These are phyloP conservation scores for Linderina pennispora DNA, from an alignment of 192 early-diverging fungal genomes.

Conservation along the genomic window DNA sequence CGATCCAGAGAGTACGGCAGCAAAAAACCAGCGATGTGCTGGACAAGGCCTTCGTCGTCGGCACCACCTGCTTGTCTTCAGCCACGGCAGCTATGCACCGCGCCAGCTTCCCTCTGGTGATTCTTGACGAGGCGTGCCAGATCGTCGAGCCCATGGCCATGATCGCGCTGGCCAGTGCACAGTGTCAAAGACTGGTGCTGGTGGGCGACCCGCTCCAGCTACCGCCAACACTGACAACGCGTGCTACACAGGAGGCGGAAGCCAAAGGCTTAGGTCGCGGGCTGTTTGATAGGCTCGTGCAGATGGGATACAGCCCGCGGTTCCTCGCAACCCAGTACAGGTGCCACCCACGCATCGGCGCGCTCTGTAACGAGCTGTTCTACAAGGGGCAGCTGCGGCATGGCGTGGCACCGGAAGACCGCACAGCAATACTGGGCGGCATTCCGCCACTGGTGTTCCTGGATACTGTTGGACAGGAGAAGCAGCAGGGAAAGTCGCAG, in stretches of 20 bases:
- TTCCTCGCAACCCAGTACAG: conserved; percentile 48
- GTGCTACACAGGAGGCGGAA: conserved; percentile 32
- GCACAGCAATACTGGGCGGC: conserved; percentile 18
- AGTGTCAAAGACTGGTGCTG: conserved; percentile 57
- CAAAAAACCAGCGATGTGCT: conserved; percentile 29
- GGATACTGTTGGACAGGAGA: conserved; percentile 34
- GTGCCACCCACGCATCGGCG: conserved; percentile 47
- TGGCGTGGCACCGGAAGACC: conserved; percentile 20
- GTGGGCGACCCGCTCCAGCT: conserved; percentile 89
- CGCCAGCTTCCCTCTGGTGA: conserved; percentile 55
- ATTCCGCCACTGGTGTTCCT: conserved; percentile 42
- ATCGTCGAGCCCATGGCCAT: conserved; percentile 85
- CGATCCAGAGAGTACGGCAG: conserved; percentile 40
- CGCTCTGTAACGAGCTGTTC: conserved; percentile 43
- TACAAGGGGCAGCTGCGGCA: conserved; percentile 29
- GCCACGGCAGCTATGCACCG: conserved; percentile 63
- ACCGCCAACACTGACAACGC: conserved; percentile 69
- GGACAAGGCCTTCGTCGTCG: conserved; percentile 49
- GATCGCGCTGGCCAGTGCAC: conserved; percentile 65
- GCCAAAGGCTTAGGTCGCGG: conserved; percentile 69
- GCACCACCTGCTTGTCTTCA: conserved; percentile 78
- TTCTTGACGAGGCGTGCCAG: conserved; percentile 86
- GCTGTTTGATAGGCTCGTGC: conserved; percentile 69
- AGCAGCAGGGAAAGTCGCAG: conserved; percentile 34
- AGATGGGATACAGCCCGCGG: conserved; percentile 36